These are phyloP conservation scores for Xylariales sp. DNA, from an alignment of 2,329 filamentous ascomycete species.

Conservation along the genomic window DNA sequence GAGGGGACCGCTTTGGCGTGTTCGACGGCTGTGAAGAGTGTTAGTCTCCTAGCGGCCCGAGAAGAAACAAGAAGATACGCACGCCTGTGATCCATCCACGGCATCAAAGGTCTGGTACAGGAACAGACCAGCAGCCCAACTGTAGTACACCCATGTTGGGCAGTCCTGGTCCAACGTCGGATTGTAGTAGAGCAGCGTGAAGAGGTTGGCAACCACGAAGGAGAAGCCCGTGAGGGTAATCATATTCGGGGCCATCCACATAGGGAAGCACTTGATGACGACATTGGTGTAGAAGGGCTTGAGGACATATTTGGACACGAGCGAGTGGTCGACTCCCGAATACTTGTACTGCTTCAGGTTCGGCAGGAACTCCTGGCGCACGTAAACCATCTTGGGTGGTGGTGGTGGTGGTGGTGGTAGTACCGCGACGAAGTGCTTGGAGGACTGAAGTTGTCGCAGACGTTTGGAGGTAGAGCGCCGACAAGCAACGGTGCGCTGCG, in stretches of 20 bases:
- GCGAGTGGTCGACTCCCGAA: constrained; percentile 82
- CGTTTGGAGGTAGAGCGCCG: no score
- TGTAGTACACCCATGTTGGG: constrained; percentile 90
- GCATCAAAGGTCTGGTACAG: constrained; percentile 98
- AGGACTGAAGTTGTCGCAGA: constrained; percentile 1
- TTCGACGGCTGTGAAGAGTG: constrained; percentile 60
- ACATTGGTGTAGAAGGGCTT: constrained; percentile 97
- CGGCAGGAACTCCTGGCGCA: constrained; percentile 83
- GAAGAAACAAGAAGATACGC: constrained; percentile 32
- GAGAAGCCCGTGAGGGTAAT: constrained; percentile 89
- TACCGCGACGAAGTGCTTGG: background rate
- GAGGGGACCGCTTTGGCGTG: constrained; percentile 84
- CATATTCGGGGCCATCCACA: constrained; percentile 85
- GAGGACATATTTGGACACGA: constrained; percentile 86
- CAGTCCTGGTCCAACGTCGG: constrained; percentile 92
- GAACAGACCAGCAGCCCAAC: constrained; percentile 85
- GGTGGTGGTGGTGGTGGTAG: background rate
- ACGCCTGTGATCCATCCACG: constrained; percentile 91
- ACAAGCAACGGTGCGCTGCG: no score
- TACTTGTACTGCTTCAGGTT: constrained; percentile 96
- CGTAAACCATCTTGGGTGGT: constrained; percentile 74
- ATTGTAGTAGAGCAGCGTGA: constrained; percentile 93
- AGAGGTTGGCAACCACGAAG: constrained; percentile 83
- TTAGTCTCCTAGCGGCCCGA: background rate
- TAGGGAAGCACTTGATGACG: constrained; percentile 90